Percentiles rank a stretch among this genome's conserved stretches.
phyloP scores from a whole-genome alignment of 176 grass and related monocot genomes.

The Zoysia japonica region DNA sequence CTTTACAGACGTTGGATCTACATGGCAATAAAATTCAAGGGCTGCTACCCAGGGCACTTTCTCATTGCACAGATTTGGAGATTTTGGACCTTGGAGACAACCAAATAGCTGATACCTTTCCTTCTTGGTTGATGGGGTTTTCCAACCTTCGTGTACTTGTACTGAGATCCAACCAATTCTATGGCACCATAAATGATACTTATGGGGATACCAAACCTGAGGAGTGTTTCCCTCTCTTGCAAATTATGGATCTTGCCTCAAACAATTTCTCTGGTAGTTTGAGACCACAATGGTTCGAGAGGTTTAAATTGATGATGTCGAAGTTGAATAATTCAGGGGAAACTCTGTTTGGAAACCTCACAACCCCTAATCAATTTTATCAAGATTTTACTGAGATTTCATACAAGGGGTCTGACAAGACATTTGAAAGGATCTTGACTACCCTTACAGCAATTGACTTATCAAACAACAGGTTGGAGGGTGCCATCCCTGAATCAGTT shows the following conservation, averaged over 20 bases:
- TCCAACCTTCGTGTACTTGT: not conserved
- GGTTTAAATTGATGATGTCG: not conserved
- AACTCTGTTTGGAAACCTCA: too few relatives aligned
- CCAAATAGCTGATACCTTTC: not conserved
- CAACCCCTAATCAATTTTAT: not conserved
- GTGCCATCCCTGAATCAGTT: constrained; percentile 1
- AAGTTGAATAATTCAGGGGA: not conserved
- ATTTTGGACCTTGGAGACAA: constrained; percentile 32
- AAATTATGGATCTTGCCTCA: constrained; percentile 33
- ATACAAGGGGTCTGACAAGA: not conserved
- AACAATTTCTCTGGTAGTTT: constrained; percentile 29
- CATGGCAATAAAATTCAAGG: constrained; percentile 29
- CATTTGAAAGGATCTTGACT: not conserved
- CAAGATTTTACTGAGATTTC: not conserved
- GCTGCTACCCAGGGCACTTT: not conserved
- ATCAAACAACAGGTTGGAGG: not conserved
- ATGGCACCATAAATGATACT: not conserved
- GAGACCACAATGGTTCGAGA: not conserved
- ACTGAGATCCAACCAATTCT: constrained; percentile 21
- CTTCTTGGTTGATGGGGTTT: constrained; percentile 4
- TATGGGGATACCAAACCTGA: not conserved
- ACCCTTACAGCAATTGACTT: constrained; percentile 13
- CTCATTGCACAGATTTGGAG: not conserved
- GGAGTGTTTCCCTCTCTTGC: constrained; percentile 2
- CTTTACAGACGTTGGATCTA: constrained; percentile 19